These are phyloP conservation scores for Corynascus novoguineensis DNA, from an alignment of 495 filamentous ascomycete genomes.

Conservation along the genomic window DNA sequence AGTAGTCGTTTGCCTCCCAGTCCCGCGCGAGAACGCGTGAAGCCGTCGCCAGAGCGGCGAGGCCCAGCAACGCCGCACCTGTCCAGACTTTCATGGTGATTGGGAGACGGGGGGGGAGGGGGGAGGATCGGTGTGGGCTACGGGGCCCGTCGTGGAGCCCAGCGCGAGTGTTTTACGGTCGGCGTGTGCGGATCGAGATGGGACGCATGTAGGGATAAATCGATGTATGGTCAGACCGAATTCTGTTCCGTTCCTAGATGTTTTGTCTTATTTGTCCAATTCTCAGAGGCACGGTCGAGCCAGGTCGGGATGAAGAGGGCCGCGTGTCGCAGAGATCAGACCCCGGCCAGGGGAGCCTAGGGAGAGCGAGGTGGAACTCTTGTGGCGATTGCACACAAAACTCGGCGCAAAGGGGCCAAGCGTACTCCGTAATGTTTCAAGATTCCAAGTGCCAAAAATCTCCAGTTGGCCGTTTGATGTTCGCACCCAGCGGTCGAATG, in stretches of 20 bases:
- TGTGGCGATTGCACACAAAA: constrained; percentile 1
- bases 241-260: too few species aligned
- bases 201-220: neutral
- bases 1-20: constrained; percentile 77
- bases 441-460: neutral
- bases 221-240: too few species aligned
- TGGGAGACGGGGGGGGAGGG: constrained; percentile 16
- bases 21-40: constrained; percentile 35
- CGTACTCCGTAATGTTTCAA: constrained; percentile 1
- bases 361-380: too few species aligned
- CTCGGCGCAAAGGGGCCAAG: too few species aligned
- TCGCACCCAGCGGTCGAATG: neutral
- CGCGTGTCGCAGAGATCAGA: neutral
- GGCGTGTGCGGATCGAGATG: neutral
- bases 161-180: constrained; percentile 3
- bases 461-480: neutral
- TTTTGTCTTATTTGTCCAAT: neutral
- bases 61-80: constrained; percentile 33
- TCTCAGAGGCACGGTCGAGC: neutral
- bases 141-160: constrained; percentile 10
- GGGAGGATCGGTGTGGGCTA: too few species aligned
- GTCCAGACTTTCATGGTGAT: constrained; percentile 41
- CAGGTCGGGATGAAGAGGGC: neutral
- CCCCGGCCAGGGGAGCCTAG: neutral
- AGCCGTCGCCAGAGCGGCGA: constrained; percentile 41